Percentiles rank a stretch among this genome's conserved stretches.
These are phyloP conservation scores for Erysimum pusillum DNA, from an alignment of 441 rosid genomes.

Conservation along the genomic window DNA sequence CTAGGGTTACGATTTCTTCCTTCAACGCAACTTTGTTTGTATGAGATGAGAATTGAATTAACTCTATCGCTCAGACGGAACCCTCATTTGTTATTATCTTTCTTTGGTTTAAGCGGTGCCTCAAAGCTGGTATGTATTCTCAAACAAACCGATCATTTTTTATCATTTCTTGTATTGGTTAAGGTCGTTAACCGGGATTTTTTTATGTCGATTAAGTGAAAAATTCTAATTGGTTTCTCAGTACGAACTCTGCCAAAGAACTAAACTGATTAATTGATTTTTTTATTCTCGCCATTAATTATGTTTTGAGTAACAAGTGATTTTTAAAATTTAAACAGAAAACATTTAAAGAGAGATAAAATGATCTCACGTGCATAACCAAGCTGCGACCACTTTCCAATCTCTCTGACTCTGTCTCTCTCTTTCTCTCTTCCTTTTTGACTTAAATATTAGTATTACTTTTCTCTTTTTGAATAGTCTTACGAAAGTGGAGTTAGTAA, in stretches of 20 bases:
- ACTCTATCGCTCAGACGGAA: not conserved
- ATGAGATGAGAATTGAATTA: not conserved
- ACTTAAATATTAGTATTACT: not conserved
- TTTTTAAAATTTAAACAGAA: not conserved
- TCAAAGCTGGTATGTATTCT: not conserved
- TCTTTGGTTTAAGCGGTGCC: conserved; percentile 1
- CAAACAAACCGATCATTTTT: not conserved
- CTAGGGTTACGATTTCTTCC: not conserved
- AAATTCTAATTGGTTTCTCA: not conserved
- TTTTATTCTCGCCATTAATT: not conserved
- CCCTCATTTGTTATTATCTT: not conserved
- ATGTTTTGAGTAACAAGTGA: not conserved
- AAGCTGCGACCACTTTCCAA: conserved; percentile 16
- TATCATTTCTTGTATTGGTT: not conserved
- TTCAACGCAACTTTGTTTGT: not conserved
- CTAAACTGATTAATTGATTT: no score
- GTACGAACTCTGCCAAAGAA: no score
- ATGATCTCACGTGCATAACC: conserved; percentile 44
- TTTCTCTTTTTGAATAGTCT: conserved; percentile 20
- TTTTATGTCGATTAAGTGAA: not conserved
- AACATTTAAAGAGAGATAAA: not conserved
- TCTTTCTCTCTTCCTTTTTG: conserved; percentile 8
- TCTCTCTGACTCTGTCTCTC: not conserved
- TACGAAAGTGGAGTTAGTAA: conserved; percentile 45
- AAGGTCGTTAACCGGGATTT: conserved; percentile 20